Conservation (phyloP, 495 filamentous ascomycete genomes). For the Lasiosphaeria hispida region DNA sequence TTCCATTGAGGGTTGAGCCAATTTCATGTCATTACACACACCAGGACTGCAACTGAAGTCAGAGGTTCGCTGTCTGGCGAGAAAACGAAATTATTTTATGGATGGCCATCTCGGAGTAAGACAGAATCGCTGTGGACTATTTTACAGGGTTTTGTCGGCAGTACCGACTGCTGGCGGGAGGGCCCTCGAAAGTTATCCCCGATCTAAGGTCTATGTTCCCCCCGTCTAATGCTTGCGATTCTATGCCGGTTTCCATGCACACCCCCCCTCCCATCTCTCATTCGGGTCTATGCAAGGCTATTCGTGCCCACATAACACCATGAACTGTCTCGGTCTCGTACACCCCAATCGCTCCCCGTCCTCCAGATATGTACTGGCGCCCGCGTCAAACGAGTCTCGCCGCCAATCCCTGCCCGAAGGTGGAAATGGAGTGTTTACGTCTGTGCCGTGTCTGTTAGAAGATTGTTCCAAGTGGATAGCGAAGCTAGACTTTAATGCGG, state of each 20-base stretch:
- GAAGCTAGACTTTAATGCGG: not conserved
- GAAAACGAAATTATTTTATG: slow-evolving; percentile 33
- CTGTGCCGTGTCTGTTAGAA: slow-evolving; percentile 28
- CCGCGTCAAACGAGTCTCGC: slow-evolving; percentile 23
- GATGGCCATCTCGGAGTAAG: slow-evolving; percentile 22
- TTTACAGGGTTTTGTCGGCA: slow-evolving; percentile 31
- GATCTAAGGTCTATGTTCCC: slow-evolving; percentile 37
- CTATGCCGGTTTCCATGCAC: slow-evolving; percentile 36
- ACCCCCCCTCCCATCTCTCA: slow-evolving; percentile 22
- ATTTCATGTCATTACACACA: not conserved
- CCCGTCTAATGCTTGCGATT: slow-evolving; percentile 37
- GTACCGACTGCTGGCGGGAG: slow-evolving; percentile 32
- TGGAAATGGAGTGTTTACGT: slow-evolving; percentile 13
- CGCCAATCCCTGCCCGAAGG: slow-evolving; percentile 17
- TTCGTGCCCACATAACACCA: slow-evolving; percentile 22
- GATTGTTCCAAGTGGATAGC: slow-evolving; percentile 10
- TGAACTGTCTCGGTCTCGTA: slow-evolving; percentile 26
- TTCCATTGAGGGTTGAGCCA: too few species aligned
- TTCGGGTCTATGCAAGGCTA: slow-evolving; percentile 22
- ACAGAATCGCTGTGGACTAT: slow-evolving; percentile 32
- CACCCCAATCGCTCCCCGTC: slow-evolving; percentile 22
- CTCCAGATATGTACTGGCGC: slow-evolving; percentile 32
- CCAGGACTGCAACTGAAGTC: too few species aligned
- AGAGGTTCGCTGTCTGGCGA: slow-evolving; percentile 11
- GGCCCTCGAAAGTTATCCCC: slow-evolving; percentile 28